Conservation (phyloP, 495 filamentous ascomycete genomes). For the Penicillium cinerascens region DNA sequence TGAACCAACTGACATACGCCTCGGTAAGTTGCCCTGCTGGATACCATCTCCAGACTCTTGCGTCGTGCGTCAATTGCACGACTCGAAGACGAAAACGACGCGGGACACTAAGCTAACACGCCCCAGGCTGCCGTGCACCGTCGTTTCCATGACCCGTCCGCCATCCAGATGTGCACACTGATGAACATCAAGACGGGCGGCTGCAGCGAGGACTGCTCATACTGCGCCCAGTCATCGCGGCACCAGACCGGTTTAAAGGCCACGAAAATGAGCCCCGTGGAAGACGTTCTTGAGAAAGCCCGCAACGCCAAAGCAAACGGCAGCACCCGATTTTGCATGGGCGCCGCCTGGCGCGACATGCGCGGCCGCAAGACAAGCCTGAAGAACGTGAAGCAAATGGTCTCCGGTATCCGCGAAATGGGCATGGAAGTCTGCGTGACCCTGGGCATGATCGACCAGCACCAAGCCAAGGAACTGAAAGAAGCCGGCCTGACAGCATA, state of each 20-base stretch:
- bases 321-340: conserved; percentile 87
- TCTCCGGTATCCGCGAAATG: conserved; percentile 69
- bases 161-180: conserved; percentile 83
- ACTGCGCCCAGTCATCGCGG: conserved; percentile 81
- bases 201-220: conserved; percentile 82
- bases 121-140: conserved; percentile 67
- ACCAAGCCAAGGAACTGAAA: conserved; percentile 73
- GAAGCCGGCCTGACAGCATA: conserved; percentile 83
- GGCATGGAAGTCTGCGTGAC: conserved; percentile 87
- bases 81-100: background rate
- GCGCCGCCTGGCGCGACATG: conserved; percentile 89
- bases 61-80: background rate
- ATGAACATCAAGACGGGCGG: conserved; percentile 96
- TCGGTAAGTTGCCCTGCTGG: conserved; percentile 48
- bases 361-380: conserved; percentile 75
- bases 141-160: conserved; percentile 72
- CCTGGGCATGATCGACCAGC: conserved; percentile 78
- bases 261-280: conserved; percentile 70
- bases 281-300: conserved; percentile 72
- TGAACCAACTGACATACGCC: conserved; percentile 72
- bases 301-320: conserved; percentile 73
- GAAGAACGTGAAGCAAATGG: conserved; percentile 76
- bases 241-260: conserved; percentile 75
- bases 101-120: conserved; percentile 2
- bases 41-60: background rate